These are phyloP conservation scores for Elaeis guineensis DNA, from an alignment of 176 grass and related monocot genomes.

Conservation along the genomic window DNA sequence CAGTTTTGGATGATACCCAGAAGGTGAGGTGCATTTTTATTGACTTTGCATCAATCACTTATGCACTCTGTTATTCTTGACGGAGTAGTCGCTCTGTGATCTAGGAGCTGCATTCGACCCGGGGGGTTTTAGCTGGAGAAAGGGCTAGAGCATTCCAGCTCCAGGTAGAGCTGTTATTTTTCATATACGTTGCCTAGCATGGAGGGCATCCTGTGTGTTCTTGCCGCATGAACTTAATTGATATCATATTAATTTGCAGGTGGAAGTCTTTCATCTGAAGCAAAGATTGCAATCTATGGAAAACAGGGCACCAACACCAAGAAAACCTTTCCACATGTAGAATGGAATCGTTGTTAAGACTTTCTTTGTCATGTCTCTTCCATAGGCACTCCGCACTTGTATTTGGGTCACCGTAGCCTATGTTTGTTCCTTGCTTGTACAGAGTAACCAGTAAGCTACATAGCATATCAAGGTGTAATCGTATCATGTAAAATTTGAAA, in stretches of 20 bases:
- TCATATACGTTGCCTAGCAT: not conserved
- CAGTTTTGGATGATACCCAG: constrained; percentile 76
- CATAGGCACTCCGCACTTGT: too few species aligned
- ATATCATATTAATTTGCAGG: constrained; percentile 32
- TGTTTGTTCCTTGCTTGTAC: too few species aligned
- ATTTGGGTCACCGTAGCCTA: too few species aligned
- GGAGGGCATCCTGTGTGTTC: not conserved
- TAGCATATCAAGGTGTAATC: too few species aligned
- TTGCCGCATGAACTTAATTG: not conserved
- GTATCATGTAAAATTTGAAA: too few species aligned
- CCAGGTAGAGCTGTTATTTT: constrained; percentile 41
- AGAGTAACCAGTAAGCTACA: too few species aligned
- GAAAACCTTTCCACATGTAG: constrained; percentile 54
- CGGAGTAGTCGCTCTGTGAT: not conserved
- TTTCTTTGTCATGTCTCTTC: too few species aligned
- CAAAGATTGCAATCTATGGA: constrained; percentile 73
- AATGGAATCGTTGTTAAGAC: too few species aligned
- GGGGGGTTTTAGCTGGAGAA: constrained; percentile 72
- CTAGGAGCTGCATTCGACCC: constrained; percentile 76
- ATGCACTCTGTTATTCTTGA: not conserved
- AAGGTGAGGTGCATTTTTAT: constrained; percentile 36
- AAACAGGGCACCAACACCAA: constrained; percentile 60
- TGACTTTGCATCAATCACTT: too few species aligned
- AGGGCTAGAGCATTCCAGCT: constrained; percentile 66
- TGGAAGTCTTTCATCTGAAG: constrained; percentile 87